A percentile compares a stretch with the other conserved stretches of the same genome.
phyloP scores from a whole-genome alignment of 164 flowering plant genomes.

The Hamamelis virginiana region DNA sequence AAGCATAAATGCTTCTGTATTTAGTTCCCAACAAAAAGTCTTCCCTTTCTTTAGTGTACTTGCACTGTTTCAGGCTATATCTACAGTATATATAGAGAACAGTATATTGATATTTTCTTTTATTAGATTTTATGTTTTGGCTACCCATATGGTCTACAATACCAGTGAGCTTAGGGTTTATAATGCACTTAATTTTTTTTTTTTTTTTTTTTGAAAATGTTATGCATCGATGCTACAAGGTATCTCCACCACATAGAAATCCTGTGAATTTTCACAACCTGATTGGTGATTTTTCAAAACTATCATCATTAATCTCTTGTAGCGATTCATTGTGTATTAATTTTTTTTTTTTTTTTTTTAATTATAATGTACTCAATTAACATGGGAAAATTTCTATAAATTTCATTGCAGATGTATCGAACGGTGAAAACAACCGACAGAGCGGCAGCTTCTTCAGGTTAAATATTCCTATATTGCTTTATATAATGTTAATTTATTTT shows the following conservation, averaged over 20 bases:
- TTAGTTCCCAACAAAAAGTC: not conserved
- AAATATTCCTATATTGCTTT: not conserved
- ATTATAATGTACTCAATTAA: not conserved
- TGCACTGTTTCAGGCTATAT: no score
- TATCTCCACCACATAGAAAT: no score
- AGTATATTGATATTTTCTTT: slow-evolving; percentile 15
- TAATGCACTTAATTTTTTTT: not conserved
- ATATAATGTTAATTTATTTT: no score
- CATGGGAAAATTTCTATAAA: no score
- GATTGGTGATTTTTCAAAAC: no score
- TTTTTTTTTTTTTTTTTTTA: not conserved
- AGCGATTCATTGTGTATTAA: not conserved
- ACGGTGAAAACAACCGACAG: slow-evolving; percentile 95
- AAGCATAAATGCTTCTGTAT: no score
- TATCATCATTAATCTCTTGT: no score
- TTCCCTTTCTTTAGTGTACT: slow-evolving; percentile 2
- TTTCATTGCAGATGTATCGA: slow-evolving; percentile 78
- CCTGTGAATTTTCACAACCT: no score
- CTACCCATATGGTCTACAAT: no score
- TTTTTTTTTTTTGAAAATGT: no score
- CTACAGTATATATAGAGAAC: slow-evolving; percentile 18
- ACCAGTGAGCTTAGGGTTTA: not conserved
- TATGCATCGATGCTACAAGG: no score
- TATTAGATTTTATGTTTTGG: not conserved
- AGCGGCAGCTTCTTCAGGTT: slow-evolving; percentile 87